A percentile compares a stretch with the other conserved stretches of the same genome.
These are phyloP conservation scores for Leucoagaricus sp. DNA, from an alignment of 1,284 basidiomycete species.

Conservation along the genomic window DNA sequence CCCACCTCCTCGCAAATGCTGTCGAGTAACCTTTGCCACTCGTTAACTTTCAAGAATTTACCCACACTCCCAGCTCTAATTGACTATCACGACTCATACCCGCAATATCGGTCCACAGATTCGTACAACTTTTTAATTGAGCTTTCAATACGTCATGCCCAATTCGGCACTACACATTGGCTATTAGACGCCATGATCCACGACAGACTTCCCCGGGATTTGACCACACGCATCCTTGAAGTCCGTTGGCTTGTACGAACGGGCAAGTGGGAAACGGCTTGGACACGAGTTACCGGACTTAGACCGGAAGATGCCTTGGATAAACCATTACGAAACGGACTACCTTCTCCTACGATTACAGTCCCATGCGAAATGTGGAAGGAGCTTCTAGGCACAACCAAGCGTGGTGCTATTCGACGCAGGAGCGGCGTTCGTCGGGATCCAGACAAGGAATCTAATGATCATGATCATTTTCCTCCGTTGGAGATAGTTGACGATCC, in stretches of 20 bases:
- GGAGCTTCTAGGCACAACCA: conserved; percentile 48
- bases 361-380: conserved; percentile 51
- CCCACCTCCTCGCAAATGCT: conserved; percentile 32
- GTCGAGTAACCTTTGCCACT: conserved; percentile 45
- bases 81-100: conserved; percentile 50
- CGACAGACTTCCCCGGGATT: conserved; percentile 37
- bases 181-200: conserved; percentile 44
- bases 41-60: conserved; percentile 30
- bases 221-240: conserved; percentile 49
- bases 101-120: conserved; percentile 43
- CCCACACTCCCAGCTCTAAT: conserved; percentile 41
- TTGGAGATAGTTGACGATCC: conserved; percentile 10
- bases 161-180: conserved; percentile 41
- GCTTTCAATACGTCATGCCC: conserved; percentile 44
- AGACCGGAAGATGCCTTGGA: conserved; percentile 9
- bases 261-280: conserved; percentile 52
- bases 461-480: not conserved
- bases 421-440: conserved; percentile 16
- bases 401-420: conserved; percentile 28
- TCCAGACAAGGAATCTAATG: conserved; percentile 12
- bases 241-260: conserved; percentile 49
- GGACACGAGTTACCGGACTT: conserved; percentile 35
- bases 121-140: conserved; percentile 57
- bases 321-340: conserved; percentile 8
- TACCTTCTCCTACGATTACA: not conserved